Evolutionary conservation across 768 basidiomycete genomes (phyloP), one percentile per base, ranked within the genome.

Genomic region (Cystofilobasidium bisporidii): DNA sequence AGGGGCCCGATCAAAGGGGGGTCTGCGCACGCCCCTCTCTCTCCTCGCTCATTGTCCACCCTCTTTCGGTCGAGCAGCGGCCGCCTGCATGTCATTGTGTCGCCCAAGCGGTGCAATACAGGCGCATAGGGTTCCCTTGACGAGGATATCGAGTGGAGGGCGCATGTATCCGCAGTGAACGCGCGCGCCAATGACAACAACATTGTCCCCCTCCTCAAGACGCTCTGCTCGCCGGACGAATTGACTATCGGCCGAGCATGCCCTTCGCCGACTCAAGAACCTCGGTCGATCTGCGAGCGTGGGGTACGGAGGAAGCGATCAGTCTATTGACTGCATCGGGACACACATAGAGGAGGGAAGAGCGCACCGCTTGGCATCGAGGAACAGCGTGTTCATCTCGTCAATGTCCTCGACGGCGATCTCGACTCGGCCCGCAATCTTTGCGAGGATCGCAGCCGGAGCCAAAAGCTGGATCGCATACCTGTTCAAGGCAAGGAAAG

Each of bases 371-470:
- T 92, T 94, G 24, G 94, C 91, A 76, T 98, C 93, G 73, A 97
- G 80, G 81, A 99, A 99, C 38, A 99, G 80, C 74, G 90, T 89
- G 71, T 86, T 87, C 86, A 96, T 91, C 81, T 97, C 92, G 40
- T 83, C 82, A 59, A 98, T 85, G 76, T 99, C 96, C 71, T 97
- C 91, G 3, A 86, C 78, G 69, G 85, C 83, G 65, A 98, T 90
- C 73, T 91, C 86, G 40, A 78, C 81, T 67, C 91, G 85, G 2
- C 93, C 92, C 0, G 82, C 83, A 36, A 92, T 77, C 41, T 81
- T 79, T 2, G 92, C 86, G 4, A 97, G 82, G 73, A 98, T 93
- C 26, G 88, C 87, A 1, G 90, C 91, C 0, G 94, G 94, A 0
- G 89, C 87, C 65, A 98, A 81, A 20, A 97, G 80, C 76, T 97